A percentile compares a stretch with the other conserved stretches of the same genome.
Evolutionary conservation across 495 filamentous ascomycete genomes (phyloP).

Genomic region (Trichocladium uniseriatum): DNA sequence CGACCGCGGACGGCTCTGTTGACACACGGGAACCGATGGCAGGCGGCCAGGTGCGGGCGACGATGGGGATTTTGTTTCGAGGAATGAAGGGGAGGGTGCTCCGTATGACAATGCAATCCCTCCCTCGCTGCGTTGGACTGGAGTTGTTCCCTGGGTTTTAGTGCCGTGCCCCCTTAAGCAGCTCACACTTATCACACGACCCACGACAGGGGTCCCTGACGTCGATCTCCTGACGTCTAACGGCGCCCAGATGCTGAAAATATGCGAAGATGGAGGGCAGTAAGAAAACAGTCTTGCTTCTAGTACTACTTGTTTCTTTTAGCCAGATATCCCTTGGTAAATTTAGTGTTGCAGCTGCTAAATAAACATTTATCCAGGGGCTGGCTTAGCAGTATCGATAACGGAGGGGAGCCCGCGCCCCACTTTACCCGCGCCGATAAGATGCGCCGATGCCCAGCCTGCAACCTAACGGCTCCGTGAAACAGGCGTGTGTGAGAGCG

Average conservation of each 20-base stretch:
- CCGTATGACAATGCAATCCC: not conserved
- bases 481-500: not conserved
- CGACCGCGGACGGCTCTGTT: not conserved
- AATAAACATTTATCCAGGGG: too few relatives aligned
- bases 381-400: not conserved
- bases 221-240: too few relatives aligned
- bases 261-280: too few relatives aligned
- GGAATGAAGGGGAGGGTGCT: not conserved
- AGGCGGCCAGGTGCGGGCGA: not conserved
- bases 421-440: not conserved
- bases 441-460: not conserved
- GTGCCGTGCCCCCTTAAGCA: not conserved
- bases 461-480: not conserved
- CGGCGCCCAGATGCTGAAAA: too few relatives aligned
- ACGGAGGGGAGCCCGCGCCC: not conserved
- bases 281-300: too few relatives aligned
- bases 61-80: not conserved
- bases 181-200: not conserved
- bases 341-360: too few relatives aligned
- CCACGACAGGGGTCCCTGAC: not conserved
- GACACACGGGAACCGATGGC: not conserved
- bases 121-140: not conserved
- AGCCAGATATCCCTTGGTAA: too few relatives aligned
- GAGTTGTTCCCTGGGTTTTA: slow-evolving; percentile 1
- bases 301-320: too few relatives aligned